phyloP scores from a whole-genome alignment of 1,284 basidiomycete species.

The Megacollybia platyphylla region DNA sequence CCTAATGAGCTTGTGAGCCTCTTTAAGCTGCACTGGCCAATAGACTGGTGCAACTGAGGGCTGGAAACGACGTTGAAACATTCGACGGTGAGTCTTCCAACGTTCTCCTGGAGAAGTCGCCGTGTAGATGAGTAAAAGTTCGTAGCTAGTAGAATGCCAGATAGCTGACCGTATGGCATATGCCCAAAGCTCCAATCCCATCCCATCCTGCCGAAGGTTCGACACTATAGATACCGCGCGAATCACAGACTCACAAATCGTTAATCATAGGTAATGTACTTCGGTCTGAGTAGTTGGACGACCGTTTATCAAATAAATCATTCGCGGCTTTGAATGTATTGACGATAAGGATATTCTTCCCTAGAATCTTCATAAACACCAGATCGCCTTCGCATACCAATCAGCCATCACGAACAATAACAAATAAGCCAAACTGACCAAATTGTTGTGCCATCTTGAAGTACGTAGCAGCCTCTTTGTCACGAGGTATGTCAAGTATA shows the following conservation, averaged over 20 bases:
- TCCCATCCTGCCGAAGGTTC: conserved; percentile 17
- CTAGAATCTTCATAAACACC: conserved; percentile 28
- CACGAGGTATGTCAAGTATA: conserved; percentile 24
- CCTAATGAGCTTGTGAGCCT: conserved; percentile 23
- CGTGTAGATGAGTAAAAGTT: neutral
- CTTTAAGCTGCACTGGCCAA: conserved; percentile 18
- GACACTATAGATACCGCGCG: neutral
- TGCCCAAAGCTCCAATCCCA: conserved; percentile 24
- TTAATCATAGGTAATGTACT: conserved; percentile 11
- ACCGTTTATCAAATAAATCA: conserved; percentile 32
- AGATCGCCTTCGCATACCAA: conserved; percentile 19
- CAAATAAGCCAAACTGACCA: conserved; percentile 13
- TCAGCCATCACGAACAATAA: neutral
- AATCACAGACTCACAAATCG: conserved; percentile 7
- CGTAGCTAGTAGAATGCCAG: neutral
- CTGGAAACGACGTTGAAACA: conserved; percentile 21
- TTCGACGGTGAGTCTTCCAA: conserved; percentile 22
- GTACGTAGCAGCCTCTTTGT: conserved; percentile 21
- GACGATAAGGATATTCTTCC: conserved; percentile 28
- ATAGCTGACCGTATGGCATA: conserved; percentile 20
- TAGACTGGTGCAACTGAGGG: conserved; percentile 13
- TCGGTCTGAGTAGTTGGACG: conserved; percentile 30
- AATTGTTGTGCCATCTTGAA: conserved; percentile 20
- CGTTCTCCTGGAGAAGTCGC: conserved; percentile 14
- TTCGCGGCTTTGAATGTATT: conserved; percentile 25